These are phyloP conservation scores for Kluyveromyces nonfermentans DNA, from an alignment of 805 yeast species.

Conservation along the genomic window DNA sequence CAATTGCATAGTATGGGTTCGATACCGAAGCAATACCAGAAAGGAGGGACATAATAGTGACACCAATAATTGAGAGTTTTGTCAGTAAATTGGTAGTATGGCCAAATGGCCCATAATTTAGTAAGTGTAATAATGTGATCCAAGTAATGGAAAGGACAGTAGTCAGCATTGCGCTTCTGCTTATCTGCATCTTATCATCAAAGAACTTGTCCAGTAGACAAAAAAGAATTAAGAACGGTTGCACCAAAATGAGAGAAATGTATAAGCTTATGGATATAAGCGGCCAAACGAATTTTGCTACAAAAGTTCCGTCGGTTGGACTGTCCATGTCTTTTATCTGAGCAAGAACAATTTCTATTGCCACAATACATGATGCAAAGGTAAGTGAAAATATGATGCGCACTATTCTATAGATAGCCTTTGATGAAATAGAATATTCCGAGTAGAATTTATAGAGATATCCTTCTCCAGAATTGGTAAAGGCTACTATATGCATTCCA, in stretches of 20 bases:
- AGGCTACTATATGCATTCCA: conserved; percentile 6
- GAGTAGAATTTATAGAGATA: conserved; percentile 23
- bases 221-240: conserved; percentile 24
- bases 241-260: conserved; percentile 17
- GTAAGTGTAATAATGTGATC: conserved; percentile 10
- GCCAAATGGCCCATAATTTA: conserved; percentile 24
- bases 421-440: conserved; percentile 25
- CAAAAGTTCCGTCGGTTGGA: conserved; percentile 12
- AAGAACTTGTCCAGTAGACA: conserved; percentile 25
- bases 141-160: conserved; percentile 8
- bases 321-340: conserved; percentile 21
- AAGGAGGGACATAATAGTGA: conserved; percentile 24
- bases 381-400: conserved; percentile 21
- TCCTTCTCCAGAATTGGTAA: conserved; percentile 6
- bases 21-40: conserved; percentile 29
- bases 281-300: conserved; percentile 24
- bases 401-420: conserved; percentile 10
- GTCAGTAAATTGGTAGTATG: conserved; percentile 23
- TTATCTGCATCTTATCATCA: conserved; percentile 18
- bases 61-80: conserved; percentile 26
- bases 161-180: conserved; percentile 16
- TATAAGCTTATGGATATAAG: conserved; percentile 15
- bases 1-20: conserved; percentile 21
- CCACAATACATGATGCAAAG: conserved; percentile 19
- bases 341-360: conserved; percentile 27